Evolutionary conservation across 2,329 filamentous ascomycete species (phyloP), one percentile per base, ranked within the genome.

Genomic region (Pestalotiopsis fici): DNA sequence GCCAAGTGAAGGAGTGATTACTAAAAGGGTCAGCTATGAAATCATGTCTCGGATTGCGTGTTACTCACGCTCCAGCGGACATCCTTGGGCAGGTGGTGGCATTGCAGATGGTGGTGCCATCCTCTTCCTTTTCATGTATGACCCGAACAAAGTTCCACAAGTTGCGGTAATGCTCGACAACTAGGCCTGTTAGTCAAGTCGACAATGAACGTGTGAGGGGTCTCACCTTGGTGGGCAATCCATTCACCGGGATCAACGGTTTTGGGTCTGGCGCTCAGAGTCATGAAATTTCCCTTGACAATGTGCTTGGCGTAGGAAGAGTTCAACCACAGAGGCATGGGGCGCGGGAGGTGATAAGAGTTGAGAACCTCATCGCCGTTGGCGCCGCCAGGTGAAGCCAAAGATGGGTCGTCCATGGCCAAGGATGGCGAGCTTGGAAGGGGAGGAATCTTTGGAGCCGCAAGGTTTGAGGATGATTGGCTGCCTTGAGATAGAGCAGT

Each of bases 211-310:
- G 9, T 13, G 11, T 27, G 23, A 31, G 23, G 13, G 9, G 13
- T 31, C 57, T 5, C 86, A 97, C 95, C 91, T 86, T 98, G 95
- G 80, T 98, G 94, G 70, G 95, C 95, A 73, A 98, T 87, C 95
- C 95, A 98, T 81, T 98, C 95, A 72, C 94, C 95, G 77, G 94
- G 90, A 76, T 98, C 95, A 59, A 98, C 93, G 66, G 96, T 95
- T 83, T 95, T 95, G 25, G 95, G 95, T 77, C 95, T 92, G 62
- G 94, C 94, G 75, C 95, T 97, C 68, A 98, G 83, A 12, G 95
- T 98, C 91, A 97, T 94, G 78, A 98, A 98, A 83, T 98, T 98
- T 68, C 95, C 95, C 83, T 95, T 97, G 76, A 98, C 95, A 71
- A 97, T 97, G 76, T 97, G 90, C 77, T 91, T 93, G 65, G 92